Evolutionary conservation across 305 asterid genomes (phyloP).

Genomic region (Coffea humblotiana): DNA sequence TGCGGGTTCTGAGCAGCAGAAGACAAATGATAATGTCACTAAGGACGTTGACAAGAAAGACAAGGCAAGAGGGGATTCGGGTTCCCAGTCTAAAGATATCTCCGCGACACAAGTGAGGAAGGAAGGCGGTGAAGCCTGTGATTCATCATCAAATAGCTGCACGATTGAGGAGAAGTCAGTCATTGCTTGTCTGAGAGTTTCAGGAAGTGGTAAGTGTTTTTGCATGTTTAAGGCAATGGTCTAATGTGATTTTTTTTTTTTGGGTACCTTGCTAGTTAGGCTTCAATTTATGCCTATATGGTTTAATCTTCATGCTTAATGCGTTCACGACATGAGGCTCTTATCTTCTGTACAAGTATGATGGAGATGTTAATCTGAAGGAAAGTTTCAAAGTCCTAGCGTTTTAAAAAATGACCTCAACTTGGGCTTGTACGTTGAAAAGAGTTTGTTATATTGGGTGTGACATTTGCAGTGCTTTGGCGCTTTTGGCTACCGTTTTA

Average conservation of each 20-base stretch:
- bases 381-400: not conserved
- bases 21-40: slow-evolving; percentile 14
- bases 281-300: no score
- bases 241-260: slow-evolving; percentile 3
- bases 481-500: not conserved
- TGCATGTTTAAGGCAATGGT: slow-evolving; percentile 10
- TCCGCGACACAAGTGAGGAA: slow-evolving; percentile 31
- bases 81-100: slow-evolving; percentile 31
- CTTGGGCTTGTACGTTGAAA: not conserved
- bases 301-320: not conserved
- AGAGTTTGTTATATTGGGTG: not conserved
- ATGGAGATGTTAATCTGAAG: not conserved
- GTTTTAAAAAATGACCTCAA: no score
- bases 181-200: slow-evolving; percentile 87
- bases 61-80: slow-evolving; percentile 25
- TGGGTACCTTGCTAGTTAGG: not conserved
- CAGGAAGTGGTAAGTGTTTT: slow-evolving; percentile 68
- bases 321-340: not conserved
- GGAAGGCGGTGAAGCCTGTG: slow-evolving; percentile 59
- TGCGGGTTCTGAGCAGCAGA: not conserved
- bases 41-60: slow-evolving; percentile 33
- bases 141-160: slow-evolving; percentile 75
- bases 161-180: slow-evolving; percentile 56
- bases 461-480: not conserved
- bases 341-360: not conserved